These are phyloP conservation scores for Fusarium illudens DNA, from an alignment of 2,329 filamentous ascomycete species.

Conservation along the genomic window DNA sequence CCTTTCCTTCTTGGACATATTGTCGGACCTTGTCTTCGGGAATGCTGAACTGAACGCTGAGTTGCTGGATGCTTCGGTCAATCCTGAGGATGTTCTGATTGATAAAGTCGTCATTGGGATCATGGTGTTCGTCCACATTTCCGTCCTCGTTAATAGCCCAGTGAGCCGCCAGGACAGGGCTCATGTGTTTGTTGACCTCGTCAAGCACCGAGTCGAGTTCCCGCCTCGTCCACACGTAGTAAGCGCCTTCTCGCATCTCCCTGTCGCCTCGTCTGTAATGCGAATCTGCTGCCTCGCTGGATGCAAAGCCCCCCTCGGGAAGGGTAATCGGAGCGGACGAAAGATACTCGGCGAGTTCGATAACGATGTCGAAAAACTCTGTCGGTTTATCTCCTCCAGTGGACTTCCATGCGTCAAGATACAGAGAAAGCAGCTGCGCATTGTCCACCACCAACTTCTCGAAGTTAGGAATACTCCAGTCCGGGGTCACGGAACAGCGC, in stretches of 20 bases:
- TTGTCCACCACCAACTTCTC: conserved; percentile 98
- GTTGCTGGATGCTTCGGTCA: conserved; percentile 69
- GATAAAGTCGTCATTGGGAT: conserved; percentile 92
- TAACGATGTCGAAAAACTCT: conserved; percentile 79
- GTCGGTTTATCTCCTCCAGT: conserved; percentile 60
- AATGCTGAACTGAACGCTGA: conserved; percentile 79
- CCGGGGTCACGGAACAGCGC: conserved; percentile 86
- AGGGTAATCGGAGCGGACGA: conserved; percentile 74
- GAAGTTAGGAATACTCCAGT: conserved; percentile 96
- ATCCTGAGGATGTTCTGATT: conserved; percentile 90
- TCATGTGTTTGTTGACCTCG: conserved; percentile 61
- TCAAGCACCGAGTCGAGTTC: conserved; percentile 81
- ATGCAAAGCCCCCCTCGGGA: conserved; percentile 78
- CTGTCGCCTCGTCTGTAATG: conserved; percentile 75
- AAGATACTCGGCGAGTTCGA: conserved; percentile 88
- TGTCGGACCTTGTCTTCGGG: conserved; percentile 72
- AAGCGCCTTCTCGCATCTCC: conserved; percentile 90
- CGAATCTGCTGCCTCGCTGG: conserved; percentile 91
- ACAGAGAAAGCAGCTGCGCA: conserved; percentile 82
- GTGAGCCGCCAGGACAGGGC: conserved; percentile 79
- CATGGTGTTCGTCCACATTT: conserved; percentile 83
- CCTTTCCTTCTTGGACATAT: conserved; percentile 72
- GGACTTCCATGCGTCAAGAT: conserved; percentile 84
- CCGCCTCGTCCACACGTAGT: conserved; percentile 91
- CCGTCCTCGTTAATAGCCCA: conserved; percentile 87